phyloP scores from a whole-genome alignment of 1,284 basidiomycete genomes.

The Cryptococcus hybrid region DNA sequence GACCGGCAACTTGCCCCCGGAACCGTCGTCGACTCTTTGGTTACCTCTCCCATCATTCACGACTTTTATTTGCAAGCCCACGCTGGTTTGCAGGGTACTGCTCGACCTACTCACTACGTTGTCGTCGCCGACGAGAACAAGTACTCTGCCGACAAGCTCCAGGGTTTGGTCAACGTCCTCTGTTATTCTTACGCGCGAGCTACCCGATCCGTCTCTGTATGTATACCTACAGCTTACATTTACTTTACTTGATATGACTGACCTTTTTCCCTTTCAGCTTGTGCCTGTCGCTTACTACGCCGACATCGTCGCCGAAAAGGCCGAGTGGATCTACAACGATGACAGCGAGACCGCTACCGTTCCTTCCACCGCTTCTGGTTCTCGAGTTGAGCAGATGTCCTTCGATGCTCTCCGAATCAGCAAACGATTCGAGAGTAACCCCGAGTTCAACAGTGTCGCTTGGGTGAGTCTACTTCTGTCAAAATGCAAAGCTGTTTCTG shows the following conservation, averaged over 20 bases:
- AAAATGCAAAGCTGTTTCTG: not conserved
- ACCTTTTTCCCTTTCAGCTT: not conserved
- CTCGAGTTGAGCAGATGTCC: slow-evolving; percentile 3
- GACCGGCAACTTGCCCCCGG: slow-evolving; percentile 50
- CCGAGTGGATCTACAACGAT: slow-evolving; percentile 44
- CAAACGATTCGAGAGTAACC: slow-evolving; percentile 12
- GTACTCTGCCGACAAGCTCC: slow-evolving; percentile 45
- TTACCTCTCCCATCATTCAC: slow-evolving; percentile 51
- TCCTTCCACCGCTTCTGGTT: slow-evolving; percentile 7
- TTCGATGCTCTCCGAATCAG: slow-evolving; percentile 20
- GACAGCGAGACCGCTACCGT: slow-evolving; percentile 15
- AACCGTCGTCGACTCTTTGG: slow-evolving; percentile 47
- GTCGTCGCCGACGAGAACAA: slow-evolving; percentile 38
- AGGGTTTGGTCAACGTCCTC: slow-evolving; percentile 46
- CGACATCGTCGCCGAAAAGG: slow-evolving; percentile 48
- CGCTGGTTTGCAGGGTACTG: slow-evolving; percentile 48
- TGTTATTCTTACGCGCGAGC: slow-evolving; percentile 52
- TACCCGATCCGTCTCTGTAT: slow-evolving; percentile 50
- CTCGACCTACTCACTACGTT: slow-evolving; percentile 52
- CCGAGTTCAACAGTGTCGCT: slow-evolving; percentile 20
- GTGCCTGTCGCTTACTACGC: slow-evolving; percentile 21
- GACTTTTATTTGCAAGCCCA: slow-evolving; percentile 49
- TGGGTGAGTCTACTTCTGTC: slow-evolving; percentile 12
- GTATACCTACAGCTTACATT: slow-evolving; percentile 13
- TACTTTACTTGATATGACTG: slow-evolving; percentile 1